Base-by-base conservation (phyloP, 2,329 filamentous ascomycete species). In the Elsinoe batatas region DNA sequence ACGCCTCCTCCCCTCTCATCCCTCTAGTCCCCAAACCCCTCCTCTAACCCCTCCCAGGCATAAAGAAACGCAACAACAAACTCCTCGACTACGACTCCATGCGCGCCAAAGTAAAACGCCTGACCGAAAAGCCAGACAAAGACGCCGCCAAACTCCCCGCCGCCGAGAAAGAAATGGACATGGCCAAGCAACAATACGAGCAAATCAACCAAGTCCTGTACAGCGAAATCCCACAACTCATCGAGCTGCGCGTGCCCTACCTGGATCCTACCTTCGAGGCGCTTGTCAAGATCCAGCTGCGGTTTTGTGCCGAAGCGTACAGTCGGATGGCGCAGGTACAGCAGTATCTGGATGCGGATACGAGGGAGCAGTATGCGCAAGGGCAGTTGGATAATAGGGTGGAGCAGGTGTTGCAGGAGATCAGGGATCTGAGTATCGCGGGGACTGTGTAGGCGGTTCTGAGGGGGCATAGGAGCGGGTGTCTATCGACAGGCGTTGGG, bases 1-100 rank as follows among this genome's bases (percentile, higher is more conserved):
- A 74, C 56, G 81, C 15, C 33, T 15, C 40, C 32, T 20, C 15
- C 33, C 17, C 18, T 18, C 54, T n/a, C 42, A 44, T 32, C 40
- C 30, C 40, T 20, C 32, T 6, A 22, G 6, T 8, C n/a, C 26
- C 10, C 18, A n/a, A n/a, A n/a, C 37, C 6, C 46, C 58, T 30
- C 59, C 17, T 20, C 51, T 46, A 43, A 37, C 26, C 10, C 18
- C 36, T 6, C 40, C 35, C 61, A 86, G 82, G 82, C 73, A 96
- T 98, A 73, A 98, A 97, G 76, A 98, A 98, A 76, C 88, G 94
- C 66, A 87, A 94, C 66, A 88, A 98, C 80, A 98, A 98, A 73
- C 85, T 97, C 57, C 87, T 97, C 63, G 94, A 98, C 74, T 98
- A 98, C 76, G 93, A 98, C 70, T 83, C 91, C 15, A 84, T 97